A percentile compares a stretch with the other conserved stretches of the same genome.
Conservation (phyloP, 176 grass and related monocot genomes). For the Calamus simplicifolius region DNA sequence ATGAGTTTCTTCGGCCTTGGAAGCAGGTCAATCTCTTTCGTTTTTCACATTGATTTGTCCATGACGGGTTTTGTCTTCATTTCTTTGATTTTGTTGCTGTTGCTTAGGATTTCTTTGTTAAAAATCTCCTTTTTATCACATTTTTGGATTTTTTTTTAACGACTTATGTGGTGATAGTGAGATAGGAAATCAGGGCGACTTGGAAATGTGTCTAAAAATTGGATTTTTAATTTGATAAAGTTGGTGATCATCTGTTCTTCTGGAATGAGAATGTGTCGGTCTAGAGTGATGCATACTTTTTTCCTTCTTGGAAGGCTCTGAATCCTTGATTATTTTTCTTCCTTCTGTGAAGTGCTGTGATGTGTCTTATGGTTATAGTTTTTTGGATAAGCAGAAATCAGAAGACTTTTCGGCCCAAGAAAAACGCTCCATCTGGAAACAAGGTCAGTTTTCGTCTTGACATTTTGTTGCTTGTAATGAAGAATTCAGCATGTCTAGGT, state of each 20-base stretch:
- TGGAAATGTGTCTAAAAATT: too few relatives aligned
- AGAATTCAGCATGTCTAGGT: too few relatives aligned
- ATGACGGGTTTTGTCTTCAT: background rate
- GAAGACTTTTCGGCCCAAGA: conserved; percentile 88
- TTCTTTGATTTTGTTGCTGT: background rate
- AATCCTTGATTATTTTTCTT: background rate
- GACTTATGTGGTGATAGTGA: too few relatives aligned
- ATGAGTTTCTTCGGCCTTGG: conserved; percentile 68
- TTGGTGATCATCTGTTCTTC: too few relatives aligned
- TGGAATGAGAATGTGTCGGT: too few relatives aligned
- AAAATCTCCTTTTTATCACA: background rate
- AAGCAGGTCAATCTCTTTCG: conserved; percentile 38
- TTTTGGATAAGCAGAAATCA: conserved; percentile 45
- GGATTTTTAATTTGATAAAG: too few relatives aligned
- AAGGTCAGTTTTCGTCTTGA: conserved; percentile 36
- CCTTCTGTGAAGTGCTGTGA: background rate
- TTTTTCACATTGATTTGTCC: background rate
- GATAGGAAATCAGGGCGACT: too few relatives aligned
- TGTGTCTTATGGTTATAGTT: background rate
- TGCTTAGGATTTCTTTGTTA: background rate
- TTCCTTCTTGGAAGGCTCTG: too few relatives aligned
- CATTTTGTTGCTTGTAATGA: background rate
- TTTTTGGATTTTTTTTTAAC: too few relatives aligned
- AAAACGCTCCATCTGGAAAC: conserved; percentile 55
- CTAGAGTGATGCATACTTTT: too few relatives aligned